These are phyloP conservation scores for Vitis hybrid DNA, from an alignment of 177 flowering plant genomes.

Conservation along the genomic window DNA sequence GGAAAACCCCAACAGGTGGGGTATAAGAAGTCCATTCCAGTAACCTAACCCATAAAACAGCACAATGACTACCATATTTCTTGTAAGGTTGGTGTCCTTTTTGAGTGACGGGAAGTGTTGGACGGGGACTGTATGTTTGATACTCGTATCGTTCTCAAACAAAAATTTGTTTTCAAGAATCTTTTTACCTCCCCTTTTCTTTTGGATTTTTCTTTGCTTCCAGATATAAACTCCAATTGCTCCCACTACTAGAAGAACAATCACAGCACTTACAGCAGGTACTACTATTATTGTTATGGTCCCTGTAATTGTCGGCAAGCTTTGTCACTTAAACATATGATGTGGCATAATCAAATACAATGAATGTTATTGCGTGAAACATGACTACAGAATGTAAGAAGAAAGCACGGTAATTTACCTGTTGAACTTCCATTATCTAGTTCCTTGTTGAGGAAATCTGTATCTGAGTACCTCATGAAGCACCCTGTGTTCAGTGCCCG, in stretches of 20 bases:
- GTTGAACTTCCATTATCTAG: constrained; percentile 32
- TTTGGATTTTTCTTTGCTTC: constrained; percentile 53
- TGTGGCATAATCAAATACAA: neutral
- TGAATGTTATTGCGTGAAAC: neutral
- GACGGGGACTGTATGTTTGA: neutral
- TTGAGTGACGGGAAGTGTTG: too few relatives aligned
- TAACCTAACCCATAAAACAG: too few relatives aligned
- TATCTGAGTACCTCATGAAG: constrained; percentile 83
- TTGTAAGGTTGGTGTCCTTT: too few relatives aligned
- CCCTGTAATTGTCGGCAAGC: constrained; percentile 43
- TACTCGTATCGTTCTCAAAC: neutral
- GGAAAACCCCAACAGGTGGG: too few relatives aligned
- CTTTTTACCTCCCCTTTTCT: constrained; percentile 63
- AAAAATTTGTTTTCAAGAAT: neutral
- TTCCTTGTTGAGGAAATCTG: constrained; percentile 57
- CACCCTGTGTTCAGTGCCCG: constrained; percentile 80
- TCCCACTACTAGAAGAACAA: constrained; percentile 39
- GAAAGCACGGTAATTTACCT: constrained; percentile 28
- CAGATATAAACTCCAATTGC: constrained; percentile 49
- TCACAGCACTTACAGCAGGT: constrained; percentile 48
- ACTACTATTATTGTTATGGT: constrained; percentile 40
- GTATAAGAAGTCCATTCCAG: too few relatives aligned
- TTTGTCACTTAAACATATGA: neutral
- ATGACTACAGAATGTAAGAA: neutral
- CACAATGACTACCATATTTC: too few relatives aligned